Conservation (phyloP, 2,329 filamentous ascomycete genomes). For the Geosmithia morbida region DNA sequence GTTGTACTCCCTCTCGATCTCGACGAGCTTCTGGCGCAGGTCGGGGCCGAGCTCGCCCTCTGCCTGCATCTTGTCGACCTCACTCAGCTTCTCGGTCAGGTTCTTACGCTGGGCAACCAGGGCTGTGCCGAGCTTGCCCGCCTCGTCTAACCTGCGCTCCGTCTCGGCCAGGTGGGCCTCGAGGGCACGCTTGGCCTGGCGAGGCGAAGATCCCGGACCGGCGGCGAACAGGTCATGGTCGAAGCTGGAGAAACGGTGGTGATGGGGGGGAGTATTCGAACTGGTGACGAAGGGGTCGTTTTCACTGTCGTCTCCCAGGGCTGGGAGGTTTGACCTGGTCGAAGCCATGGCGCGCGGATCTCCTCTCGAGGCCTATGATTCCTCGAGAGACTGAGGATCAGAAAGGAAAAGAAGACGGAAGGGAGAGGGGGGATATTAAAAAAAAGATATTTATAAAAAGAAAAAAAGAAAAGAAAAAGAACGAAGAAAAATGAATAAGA, state of each 20-base stretch:
- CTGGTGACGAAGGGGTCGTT: constrained; percentile 37
- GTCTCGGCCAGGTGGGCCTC: constrained; percentile 89
- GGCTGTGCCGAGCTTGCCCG: constrained; percentile 75
- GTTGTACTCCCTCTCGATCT: constrained; percentile 90
- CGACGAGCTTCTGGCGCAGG: constrained; percentile 65
- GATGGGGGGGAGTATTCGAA: constrained; percentile 25
- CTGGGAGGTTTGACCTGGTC: constrained; percentile 24
- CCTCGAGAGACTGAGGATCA: not conserved
- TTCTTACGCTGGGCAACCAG: constrained; percentile 79
- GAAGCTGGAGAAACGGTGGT: constrained; percentile 69
- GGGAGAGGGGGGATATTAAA: not conserved
- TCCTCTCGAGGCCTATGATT: constrained; percentile 1
- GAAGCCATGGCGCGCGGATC: constrained; percentile 22
- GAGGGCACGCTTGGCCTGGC: constrained; percentile 75
- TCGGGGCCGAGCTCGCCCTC: constrained; percentile 73
- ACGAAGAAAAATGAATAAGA: too few relatives aligned
- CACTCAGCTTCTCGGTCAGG: constrained; percentile 65
- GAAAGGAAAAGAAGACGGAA: not conserved
- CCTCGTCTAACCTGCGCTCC: constrained; percentile 79
- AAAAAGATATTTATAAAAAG: too few relatives aligned
- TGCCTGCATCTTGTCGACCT: constrained; percentile 65
- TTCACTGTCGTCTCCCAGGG: constrained; percentile 7
- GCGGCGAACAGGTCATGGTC: constrained; percentile 68
- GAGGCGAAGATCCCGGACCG: constrained; percentile 63
- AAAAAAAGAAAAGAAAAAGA: too few relatives aligned